Conservation (phyloP, 2,329 filamentous ascomycete species). For the Domatiomyces globalis region DNA sequence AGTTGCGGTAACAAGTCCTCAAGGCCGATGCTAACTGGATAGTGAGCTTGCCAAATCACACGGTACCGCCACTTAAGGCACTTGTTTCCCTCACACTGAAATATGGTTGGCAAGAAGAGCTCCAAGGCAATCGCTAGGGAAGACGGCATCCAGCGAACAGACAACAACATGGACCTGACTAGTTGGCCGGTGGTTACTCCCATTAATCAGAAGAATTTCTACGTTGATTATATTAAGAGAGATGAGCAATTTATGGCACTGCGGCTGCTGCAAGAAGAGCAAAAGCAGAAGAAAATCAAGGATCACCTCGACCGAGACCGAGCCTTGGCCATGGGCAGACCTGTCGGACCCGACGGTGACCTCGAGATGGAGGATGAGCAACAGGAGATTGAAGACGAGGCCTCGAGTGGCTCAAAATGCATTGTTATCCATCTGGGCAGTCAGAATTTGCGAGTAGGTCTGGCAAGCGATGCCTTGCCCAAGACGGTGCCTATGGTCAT, state of each 20-base stretch:
- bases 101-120: conserved; percentile 54
- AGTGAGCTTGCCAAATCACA: neutral
- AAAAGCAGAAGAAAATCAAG: conserved; percentile 68
- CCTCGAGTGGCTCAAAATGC: conserved; percentile 67
- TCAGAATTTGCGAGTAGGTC: conserved; percentile 84
- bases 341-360: conserved; percentile 31
- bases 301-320: conserved; percentile 78
- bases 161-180: conserved; percentile 94
- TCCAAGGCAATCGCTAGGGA: conserved; percentile 35
- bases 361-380: conserved; percentile 47
- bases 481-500: conserved; percentile 91
- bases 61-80: neutral
- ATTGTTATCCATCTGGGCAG: conserved; percentile 93
- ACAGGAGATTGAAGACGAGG: conserved; percentile 43
- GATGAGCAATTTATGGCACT: conserved; percentile 91
- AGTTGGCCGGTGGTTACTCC: conserved; percentile 84
- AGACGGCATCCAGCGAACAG: conserved; percentile 67
- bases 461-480: conserved; percentile 88
- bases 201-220: conserved; percentile 99
- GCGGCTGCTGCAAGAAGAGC: conserved; percentile 75
- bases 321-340: conserved; percentile 58
- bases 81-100: neutral
- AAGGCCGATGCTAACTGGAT: neutral
- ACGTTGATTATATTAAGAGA: conserved; percentile 95
- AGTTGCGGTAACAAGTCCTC: neutral